A percentile compares a stretch with the other conserved stretches of the same genome.
Conservation (phyloP, 306 rosid species). For the Malus asiatica region DNA sequence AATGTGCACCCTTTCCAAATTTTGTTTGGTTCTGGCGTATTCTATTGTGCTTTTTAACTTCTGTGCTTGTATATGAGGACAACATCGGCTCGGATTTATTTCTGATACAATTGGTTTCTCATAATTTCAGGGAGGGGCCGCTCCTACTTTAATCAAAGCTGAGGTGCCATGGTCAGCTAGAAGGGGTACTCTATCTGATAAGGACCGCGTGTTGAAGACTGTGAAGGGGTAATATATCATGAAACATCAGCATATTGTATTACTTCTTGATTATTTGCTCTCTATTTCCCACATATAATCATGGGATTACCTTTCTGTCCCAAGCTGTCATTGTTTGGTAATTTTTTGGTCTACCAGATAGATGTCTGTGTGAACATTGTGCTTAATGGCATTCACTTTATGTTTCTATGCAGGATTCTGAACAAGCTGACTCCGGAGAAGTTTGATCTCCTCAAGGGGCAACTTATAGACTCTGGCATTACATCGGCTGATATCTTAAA, state of each 20-base stretch:
- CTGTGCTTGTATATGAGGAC: not conserved
- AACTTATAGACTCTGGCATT: conserved; percentile 84
- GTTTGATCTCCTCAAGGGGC: conserved; percentile 96
- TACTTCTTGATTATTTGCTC: not conserved
- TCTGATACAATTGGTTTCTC: conserved; percentile 1
- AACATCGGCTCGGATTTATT: not conserved
- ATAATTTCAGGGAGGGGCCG: conserved; percentile 63
- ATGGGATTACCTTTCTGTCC: not conserved
- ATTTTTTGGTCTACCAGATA: not conserved
- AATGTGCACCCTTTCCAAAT: not conserved
- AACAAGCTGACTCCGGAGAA: conserved; percentile 98
- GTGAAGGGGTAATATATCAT: conserved; percentile 68
- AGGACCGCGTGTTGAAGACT: conserved; percentile 87
- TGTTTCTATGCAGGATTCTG: conserved; percentile 57
- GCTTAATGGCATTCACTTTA: not conserved
- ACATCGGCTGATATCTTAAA: conserved; percentile 87
- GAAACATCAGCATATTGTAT: not conserved
- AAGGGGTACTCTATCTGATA: conserved; percentile 75
- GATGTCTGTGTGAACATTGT: not conserved
- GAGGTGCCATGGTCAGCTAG: conserved; percentile 95
- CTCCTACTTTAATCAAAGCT: conserved; percentile 73
- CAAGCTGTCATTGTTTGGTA: not conserved
- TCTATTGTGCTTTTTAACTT: not conserved
- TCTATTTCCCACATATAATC: not conserved
- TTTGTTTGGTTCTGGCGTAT: not conserved